A percentile compares a stretch with the other conserved stretches of the same genome.
Evolutionary conservation across 1,284 basidiomycete genomes (phyloP).

Genomic region (Abortiporus biennis): DNA sequence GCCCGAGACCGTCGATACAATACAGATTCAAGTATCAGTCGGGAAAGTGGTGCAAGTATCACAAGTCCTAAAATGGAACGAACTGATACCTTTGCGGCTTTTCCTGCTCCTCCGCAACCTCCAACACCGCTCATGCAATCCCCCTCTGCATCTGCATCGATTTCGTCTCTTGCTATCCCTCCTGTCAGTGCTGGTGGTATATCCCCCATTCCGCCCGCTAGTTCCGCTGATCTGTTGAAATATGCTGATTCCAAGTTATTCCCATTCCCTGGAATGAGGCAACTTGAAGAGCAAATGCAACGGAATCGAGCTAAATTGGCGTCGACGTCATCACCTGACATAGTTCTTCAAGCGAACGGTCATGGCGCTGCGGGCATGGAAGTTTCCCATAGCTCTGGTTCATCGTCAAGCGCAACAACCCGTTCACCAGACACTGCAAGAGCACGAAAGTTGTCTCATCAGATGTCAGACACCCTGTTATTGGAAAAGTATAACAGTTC

Average conservation of each 20-base stretch:
- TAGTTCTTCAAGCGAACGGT: conserved; percentile 31
- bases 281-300: conserved; percentile 56
- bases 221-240: conserved; percentile 49
- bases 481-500: conserved; percentile 42
- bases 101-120: conserved; percentile 27
- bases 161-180: conserved; percentile 50
- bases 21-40: conserved; percentile 64
- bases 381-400: conserved; percentile 38
- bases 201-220: conserved; percentile 66
- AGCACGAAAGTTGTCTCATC: conserved; percentile 61
- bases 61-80: conserved; percentile 53
- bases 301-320: conserved; percentile 48
- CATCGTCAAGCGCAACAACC: conserved; percentile 43
- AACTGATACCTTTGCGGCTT: conserved; percentile 35
- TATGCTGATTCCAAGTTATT: conserved; percentile 80
- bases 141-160: conserved; percentile 60
- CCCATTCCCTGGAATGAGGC: conserved; percentile 82
- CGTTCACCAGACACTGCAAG: conserved; percentile 43
- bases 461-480: conserved; percentile 60
- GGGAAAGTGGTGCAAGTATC: conserved; percentile 69
- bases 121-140: conserved; percentile 47
- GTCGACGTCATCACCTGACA: conserved; percentile 62
- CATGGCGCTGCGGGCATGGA: conserved; percentile 26
- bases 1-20: conserved; percentile 58
- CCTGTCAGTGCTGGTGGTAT: conserved; percentile 43